Evolutionary conservation across 768 basidiomycete species (phyloP).

Genomic region (Mycena rosella): DNA sequence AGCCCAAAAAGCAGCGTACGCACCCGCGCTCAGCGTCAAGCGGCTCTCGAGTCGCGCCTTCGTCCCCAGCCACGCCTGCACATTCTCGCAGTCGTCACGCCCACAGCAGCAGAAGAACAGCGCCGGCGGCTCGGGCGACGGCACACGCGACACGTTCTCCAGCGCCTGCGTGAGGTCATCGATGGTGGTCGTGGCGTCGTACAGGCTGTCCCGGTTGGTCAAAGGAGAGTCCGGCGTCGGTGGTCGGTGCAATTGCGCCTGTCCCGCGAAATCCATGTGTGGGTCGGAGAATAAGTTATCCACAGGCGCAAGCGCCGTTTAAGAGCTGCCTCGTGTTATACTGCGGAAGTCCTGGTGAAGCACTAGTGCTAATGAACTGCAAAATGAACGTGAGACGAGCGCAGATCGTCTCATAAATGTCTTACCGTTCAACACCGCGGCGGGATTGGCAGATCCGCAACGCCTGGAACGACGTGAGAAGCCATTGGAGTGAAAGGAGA

Average conservation of each 20-base stretch:
- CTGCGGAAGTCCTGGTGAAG: too few relatives aligned
- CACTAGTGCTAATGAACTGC: too few relatives aligned
- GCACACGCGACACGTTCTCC: conserved; percentile 76
- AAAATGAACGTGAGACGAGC: background rate
- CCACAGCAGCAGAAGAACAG: conserved; percentile 75
- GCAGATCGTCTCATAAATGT: conserved; percentile 2
- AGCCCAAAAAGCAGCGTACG: background rate
- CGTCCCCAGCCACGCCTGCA: conserved; percentile 70
- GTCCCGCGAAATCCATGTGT: conserved; percentile 16
- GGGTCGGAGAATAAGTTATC: conserved; percentile 11
- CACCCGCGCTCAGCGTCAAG: conserved; percentile 89
- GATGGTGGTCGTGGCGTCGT: conserved; percentile 71
- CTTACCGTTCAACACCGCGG: background rate
- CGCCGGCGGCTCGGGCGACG: conserved; percentile 76
- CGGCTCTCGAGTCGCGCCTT: conserved; percentile 82
- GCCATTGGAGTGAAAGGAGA: background rate
- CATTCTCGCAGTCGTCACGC: conserved; percentile 73
- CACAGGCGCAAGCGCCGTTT: too few relatives aligned
- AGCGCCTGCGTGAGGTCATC: conserved; percentile 85
- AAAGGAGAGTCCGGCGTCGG: conserved; percentile 65
- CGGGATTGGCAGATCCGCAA: background rate
- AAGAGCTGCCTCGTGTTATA: too few relatives aligned
- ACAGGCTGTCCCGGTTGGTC: conserved; percentile 56
- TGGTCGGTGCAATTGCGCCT: conserved; percentile 45
- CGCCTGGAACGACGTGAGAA: too few relatives aligned